Conservation (phyloP, 371 early-diverging fungal genomes). For the Syncephalastrum monosporum region DNA sequence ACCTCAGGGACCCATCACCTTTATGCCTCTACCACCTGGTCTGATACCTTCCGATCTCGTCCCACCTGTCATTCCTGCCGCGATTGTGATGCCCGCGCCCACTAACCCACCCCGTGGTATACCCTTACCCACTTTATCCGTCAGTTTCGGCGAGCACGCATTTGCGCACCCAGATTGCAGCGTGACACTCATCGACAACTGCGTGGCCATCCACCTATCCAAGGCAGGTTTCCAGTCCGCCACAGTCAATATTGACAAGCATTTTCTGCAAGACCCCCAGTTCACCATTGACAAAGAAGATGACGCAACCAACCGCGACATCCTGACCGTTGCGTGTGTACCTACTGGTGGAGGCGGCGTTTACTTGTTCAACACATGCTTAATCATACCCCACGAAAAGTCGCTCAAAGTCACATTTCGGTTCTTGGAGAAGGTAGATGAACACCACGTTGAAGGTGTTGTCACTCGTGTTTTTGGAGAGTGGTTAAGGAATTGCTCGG, state of each 20-base stretch:
- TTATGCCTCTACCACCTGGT: not conserved
- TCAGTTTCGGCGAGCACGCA: slow-evolving; percentile 48
- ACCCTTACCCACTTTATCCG: slow-evolving; percentile 58
- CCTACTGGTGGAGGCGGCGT: slow-evolving; percentile 32
- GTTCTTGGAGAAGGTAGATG: slow-evolving; percentile 54
- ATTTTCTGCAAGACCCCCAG: slow-evolving; percentile 36
- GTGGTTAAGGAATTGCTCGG: slow-evolving; percentile 35
- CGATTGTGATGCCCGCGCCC: slow-evolving; percentile 10
- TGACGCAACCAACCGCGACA: slow-evolving; percentile 32
- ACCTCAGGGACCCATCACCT: no score
- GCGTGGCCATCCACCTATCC: slow-evolving; percentile 51
- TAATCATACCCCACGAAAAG: slow-evolving; percentile 40
- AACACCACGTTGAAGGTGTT: slow-evolving; percentile 52
- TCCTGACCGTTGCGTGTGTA: slow-evolving; percentile 45
- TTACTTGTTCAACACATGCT: slow-evolving; percentile 37
- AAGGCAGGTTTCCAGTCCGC: slow-evolving; percentile 45
- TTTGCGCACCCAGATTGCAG: slow-evolving; percentile 64
- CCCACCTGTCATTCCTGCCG: slow-evolving; percentile 3
- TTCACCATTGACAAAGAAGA: slow-evolving; percentile 49
- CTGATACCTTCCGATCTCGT: not conserved
- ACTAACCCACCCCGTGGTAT: slow-evolving; percentile 36
- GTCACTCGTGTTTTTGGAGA: slow-evolving; percentile 56
- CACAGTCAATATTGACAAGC: slow-evolving; percentile 50
- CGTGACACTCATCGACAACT: slow-evolving; percentile 49
- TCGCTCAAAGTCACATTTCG: slow-evolving; percentile 44